Conservation (phyloP, 306 rosid species). For the Medicago truncatula region MtrunA17r5.0-ANR NC_053043.1:48577001-48577500, state of each 20-base stretch:
- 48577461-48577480: too few species aligned
- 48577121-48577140: conserved; percentile 4
- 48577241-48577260: background rate
- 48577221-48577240: conserved; percentile 48
- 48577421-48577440: too few species aligned
- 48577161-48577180: conserved; percentile 36
- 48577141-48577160: background rate
- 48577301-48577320: background rate
- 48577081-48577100: background rate
- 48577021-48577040: background rate
- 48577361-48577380: too few species aligned
- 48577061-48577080: background rate
- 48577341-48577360: background rate
- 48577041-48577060: background rate
- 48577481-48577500: too few species aligned
- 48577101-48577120: background rate
- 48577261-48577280: background rate
- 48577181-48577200: conserved; percentile 20
- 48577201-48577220: conserved; percentile 41
- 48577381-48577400: too few species aligned
- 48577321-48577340: background rate
- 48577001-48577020: too few species aligned
- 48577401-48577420: too few species aligned
- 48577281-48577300: conserved; percentile 32
- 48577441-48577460: too few species aligned